phyloP scores from a whole-genome alignment of 139 green algal species.

The Diplosphaera chodatii region DNA sequence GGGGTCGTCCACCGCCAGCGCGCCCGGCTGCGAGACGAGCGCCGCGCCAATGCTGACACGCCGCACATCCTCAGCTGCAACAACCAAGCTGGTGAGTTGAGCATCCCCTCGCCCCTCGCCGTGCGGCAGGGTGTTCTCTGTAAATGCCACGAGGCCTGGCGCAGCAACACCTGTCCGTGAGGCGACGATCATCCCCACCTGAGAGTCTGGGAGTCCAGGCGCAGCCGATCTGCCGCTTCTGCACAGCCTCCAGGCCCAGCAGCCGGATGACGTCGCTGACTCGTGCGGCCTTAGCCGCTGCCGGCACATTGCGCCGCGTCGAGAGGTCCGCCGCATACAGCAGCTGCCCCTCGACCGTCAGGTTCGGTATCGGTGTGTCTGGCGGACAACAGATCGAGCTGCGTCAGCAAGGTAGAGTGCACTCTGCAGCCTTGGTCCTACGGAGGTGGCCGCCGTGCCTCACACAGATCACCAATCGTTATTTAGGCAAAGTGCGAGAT shows the following conservation, averaged over 20 bases:
- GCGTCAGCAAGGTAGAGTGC: too few relatives aligned
- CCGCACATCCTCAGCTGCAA: slow-evolving; percentile 27
- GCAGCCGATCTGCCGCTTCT: slow-evolving; percentile 24
- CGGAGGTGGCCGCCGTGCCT: too few relatives aligned
- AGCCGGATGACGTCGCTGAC: slow-evolving; percentile 51
- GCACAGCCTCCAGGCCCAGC: slow-evolving; percentile 40
- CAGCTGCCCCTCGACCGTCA: slow-evolving; percentile 65
- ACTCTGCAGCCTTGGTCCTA: too few relatives aligned
- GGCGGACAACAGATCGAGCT: too few relatives aligned
- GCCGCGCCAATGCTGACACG: slow-evolving; percentile 45
- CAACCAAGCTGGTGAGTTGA: neutral
- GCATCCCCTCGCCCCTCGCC: too few relatives aligned
- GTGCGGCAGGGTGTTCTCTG: too few relatives aligned
- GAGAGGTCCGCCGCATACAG: slow-evolving; percentile 81
- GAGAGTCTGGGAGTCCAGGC: slow-evolving; percentile 16
- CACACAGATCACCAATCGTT: too few relatives aligned
- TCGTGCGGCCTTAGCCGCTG: slow-evolving; percentile 36
- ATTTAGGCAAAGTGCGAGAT: too few relatives aligned
- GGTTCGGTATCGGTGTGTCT: slow-evolving; percentile 50
- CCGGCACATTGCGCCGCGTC: slow-evolving; percentile 27
- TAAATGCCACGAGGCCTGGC: too few relatives aligned
- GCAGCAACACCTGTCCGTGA: too few relatives aligned
- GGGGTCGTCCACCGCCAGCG: slow-evolving; percentile 66
- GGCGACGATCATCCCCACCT: too few relatives aligned
- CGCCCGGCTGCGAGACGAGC: slow-evolving; percentile 50